Evolutionary conservation across 495 filamentous ascomycete species (phyloP).

Genomic region (Aspergillus nidulans): DNA sequence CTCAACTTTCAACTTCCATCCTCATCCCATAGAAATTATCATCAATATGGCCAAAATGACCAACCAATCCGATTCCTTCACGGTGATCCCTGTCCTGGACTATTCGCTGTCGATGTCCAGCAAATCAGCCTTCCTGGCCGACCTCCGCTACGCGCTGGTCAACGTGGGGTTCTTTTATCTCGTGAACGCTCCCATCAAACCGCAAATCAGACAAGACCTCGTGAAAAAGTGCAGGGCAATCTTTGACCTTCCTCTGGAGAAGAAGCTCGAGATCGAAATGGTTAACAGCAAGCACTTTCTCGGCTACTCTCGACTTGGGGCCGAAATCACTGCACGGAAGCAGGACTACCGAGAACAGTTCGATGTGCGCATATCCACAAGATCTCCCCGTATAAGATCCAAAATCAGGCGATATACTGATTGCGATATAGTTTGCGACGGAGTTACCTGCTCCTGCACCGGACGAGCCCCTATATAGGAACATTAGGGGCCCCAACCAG

Average conservation of each 20-base stretch:
- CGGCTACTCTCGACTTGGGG: conserved; percentile 48
- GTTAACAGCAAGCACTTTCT: conserved; percentile 66
- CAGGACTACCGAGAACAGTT: conserved; percentile 72
- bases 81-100: conserved; percentile 75
- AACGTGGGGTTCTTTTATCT: conserved; percentile 94
- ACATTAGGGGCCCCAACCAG: conserved; percentile 75
- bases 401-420: not conserved
- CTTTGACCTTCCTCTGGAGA: conserved; percentile 76
- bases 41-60: not conserved
- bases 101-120: conserved; percentile 59
- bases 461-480: conserved; percentile 66
- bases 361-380: conserved; percentile 63
- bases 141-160: conserved; percentile 74
- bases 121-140: conserved; percentile 64
- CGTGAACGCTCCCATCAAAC: conserved; percentile 72
- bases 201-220: conserved; percentile 62
- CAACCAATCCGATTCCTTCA: conserved; percentile 46
- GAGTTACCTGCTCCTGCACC: conserved; percentile 63
- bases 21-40: not conserved
- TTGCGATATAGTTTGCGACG: conserved; percentile 39
- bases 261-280: conserved; percentile 88
- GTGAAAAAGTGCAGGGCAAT: conserved; percentile 65
- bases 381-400: too few species aligned
- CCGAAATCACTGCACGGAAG: conserved; percentile 43
- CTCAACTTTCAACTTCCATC: not conserved